phyloP scores from a whole-genome alignment of 441 rosid genomes.

The Populus trichocarpa region DNA sequence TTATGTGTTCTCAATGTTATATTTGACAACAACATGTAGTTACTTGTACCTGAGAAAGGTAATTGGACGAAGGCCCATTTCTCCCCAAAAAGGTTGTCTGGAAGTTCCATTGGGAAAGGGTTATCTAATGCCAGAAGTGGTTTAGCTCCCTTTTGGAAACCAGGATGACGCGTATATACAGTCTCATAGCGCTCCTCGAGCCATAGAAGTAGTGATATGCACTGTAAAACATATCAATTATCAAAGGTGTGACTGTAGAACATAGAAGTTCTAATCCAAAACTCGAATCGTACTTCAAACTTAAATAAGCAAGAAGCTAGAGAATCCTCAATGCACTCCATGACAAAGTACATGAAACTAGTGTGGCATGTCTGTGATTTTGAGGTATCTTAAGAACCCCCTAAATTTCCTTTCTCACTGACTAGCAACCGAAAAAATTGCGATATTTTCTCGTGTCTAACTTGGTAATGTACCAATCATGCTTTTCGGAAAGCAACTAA shows the following conservation, averaged over 20 bases:
- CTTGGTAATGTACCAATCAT: not conserved
- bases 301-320: not conserved
- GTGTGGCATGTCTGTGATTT: not conserved
- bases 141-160: conserved; percentile 88
- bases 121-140: conserved; percentile 82
- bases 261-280: not conserved
- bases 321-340: not conserved
- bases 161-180: conserved; percentile 79
- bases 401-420: not conserved
- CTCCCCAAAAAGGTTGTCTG: conserved; percentile 83
- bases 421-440: not conserved
- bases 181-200: conserved; percentile 87
- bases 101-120: conserved; percentile 94
- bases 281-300: not conserved
- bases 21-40: not conserved
- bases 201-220: conserved; percentile 81
- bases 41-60: conserved; percentile 66
- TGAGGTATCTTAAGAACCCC: not conserved
- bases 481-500: not conserved
- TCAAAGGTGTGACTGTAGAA: not conserved
- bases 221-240: conserved; percentile 41
- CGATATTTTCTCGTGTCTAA: not conserved
- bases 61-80: conserved; percentile 96
- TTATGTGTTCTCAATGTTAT: not conserved
- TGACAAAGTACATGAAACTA: not conserved